phyloP scores from a whole-genome alignment of 352 stramenopile genomes.

The Thalassiosira ordinaria region DNA sequence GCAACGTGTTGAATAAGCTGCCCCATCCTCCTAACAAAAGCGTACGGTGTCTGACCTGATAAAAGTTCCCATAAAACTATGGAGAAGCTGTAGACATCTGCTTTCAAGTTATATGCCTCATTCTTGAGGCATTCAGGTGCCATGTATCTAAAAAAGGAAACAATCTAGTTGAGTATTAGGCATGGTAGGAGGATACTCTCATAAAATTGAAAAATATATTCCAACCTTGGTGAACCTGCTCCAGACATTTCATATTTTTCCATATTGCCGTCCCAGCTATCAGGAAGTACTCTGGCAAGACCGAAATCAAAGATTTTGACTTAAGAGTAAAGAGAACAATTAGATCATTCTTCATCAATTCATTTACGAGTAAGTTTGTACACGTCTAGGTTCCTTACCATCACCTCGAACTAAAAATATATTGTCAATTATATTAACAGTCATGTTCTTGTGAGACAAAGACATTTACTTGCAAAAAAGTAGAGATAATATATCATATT shows the following conservation, averaged over 20 bases:
- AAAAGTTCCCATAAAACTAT: constrained; percentile 68
- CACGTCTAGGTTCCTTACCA: neutral
- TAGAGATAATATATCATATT: too few species aligned
- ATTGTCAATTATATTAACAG: too few species aligned
- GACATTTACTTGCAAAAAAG: too few species aligned
- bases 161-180: too few species aligned
- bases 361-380: neutral
- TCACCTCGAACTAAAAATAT: constrained; percentile 23
- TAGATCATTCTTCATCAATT: too few species aligned
- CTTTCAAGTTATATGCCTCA: constrained; percentile 64
- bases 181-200: too few species aligned
- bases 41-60: constrained; percentile 32
- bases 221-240: constrained; percentile 45
- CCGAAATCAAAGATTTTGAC: constrained; percentile 85
- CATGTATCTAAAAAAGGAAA: constrained; percentile 52
- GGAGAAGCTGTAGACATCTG: constrained; percentile 66
- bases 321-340: constrained; percentile 1
- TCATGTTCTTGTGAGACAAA: neutral
- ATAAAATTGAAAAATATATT: neutral
- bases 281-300: constrained; percentile 43
- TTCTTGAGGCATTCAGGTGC: constrained; percentile 39
- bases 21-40: constrained; percentile 16
- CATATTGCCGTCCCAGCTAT: constrained; percentile 13
- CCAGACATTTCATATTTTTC: constrained; percentile 57
- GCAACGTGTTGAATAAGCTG: constrained; percentile 30